phyloP scores from a whole-genome alignment of 495 filamentous ascomycete genomes.

The Aspergillus coremiiformis region DNA sequence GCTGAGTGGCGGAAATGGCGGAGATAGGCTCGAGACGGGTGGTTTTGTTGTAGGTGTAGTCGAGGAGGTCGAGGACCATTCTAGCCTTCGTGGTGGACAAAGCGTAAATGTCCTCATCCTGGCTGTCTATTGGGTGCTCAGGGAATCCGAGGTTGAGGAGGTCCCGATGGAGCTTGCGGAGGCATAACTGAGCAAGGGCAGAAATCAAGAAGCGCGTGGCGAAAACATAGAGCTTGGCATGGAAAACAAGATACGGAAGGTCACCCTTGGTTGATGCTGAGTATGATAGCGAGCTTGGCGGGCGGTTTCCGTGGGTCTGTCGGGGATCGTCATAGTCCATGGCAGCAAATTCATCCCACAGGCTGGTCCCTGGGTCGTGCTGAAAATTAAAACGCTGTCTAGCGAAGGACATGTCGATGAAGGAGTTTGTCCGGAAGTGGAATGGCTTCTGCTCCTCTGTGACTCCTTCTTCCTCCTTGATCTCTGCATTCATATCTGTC shows the following conservation, averaged over 20 bases:
- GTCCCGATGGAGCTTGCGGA: constrained; percentile 35
- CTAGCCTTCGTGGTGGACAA: constrained; percentile 24
- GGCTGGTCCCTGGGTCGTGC: constrained; percentile 28
- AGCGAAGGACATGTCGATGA: constrained; percentile 40
- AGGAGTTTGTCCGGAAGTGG: constrained; percentile 14
- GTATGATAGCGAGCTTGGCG: constrained; percentile 9
- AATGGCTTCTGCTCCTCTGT: constrained; percentile 5
- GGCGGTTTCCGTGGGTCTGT: constrained; percentile 5
- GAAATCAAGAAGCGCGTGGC: constrained; percentile 40
- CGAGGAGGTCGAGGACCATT: constrained; percentile 36
- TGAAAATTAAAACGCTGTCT: constrained; percentile 27
- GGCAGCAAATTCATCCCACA: constrained; percentile 37
- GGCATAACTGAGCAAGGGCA: constrained; percentile 37
- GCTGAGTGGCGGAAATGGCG: constrained; percentile 36
- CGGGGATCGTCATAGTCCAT: constrained; percentile 32
- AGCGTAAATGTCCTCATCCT: constrained; percentile 13
- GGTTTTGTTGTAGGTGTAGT: constrained; percentile 38
- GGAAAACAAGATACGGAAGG: constrained; percentile 39
- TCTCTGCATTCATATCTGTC: constrained; percentile 4
- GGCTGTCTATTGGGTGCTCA: constrained; percentile 10
- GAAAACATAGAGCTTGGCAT: constrained; percentile 43
- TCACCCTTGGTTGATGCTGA: constrained; percentile 7
- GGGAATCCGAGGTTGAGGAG: constrained; percentile 28
- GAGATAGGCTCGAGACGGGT: constrained; percentile 38
- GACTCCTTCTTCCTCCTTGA: background rate